phyloP scores from a whole-genome alignment of 306 rosid genomes.

The Prunus salicina region DNA sequence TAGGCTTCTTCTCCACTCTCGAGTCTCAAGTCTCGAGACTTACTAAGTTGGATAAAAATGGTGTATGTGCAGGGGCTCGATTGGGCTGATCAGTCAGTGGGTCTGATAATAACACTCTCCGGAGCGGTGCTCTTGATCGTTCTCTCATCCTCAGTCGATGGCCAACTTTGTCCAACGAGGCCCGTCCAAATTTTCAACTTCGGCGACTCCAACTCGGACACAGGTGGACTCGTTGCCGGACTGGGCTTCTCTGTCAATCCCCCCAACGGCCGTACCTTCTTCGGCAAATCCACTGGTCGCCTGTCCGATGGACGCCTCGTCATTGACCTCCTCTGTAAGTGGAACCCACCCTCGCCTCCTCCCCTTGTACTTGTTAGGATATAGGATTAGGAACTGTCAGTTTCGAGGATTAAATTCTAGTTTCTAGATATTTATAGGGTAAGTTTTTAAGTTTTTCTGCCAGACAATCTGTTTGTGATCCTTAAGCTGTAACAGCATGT shows the following conservation, averaged over 20 bases:
- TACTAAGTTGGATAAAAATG: neutral
- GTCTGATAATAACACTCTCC: constrained; percentile 6
- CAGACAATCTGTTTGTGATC: neutral
- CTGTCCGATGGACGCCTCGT: constrained; percentile 82
- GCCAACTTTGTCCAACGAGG: constrained; percentile 7
- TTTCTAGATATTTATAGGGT: no score
- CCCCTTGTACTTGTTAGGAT: neutral
- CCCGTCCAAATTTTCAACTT: constrained; percentile 58
- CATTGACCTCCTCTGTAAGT: constrained; percentile 77
- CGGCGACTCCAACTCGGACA: constrained; percentile 98
- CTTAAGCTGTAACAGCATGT: neutral
- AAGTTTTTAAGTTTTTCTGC: no score
- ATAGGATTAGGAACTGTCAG: neutral
- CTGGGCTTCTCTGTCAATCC: constrained; percentile 72
- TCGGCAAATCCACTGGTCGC: constrained; percentile 79
- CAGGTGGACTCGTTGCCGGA: constrained; percentile 88
- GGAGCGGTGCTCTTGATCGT: constrained; percentile 5
- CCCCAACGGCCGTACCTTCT: constrained; percentile 87
- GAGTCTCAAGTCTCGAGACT: no score
- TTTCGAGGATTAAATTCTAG: neutral
- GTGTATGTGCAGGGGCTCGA: neutral
- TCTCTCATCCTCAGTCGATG: constrained; percentile 4
- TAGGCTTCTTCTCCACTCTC: no score
- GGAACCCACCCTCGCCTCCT: neutral
- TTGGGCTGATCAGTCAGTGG: neutral